Base-by-base conservation (phyloP, 1,284 basidiomycete genomes). In the Sporisorium scitamineum region DNA sequence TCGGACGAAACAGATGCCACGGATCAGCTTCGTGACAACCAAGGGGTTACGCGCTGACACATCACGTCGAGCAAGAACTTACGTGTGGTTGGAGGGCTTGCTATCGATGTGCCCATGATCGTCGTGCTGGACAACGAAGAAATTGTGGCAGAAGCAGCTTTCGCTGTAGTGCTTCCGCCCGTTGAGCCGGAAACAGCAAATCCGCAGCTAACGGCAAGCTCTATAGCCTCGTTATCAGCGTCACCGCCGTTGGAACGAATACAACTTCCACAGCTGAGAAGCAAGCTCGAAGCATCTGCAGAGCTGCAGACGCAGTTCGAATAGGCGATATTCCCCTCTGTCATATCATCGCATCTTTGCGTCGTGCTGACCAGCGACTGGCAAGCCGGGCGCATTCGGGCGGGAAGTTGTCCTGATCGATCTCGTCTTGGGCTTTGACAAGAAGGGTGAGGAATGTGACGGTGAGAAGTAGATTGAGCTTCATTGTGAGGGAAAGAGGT, bases 341-440 rank as follows among this genome's bases (percentile, higher is more conserved):
- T 56, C 18, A 44, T 45, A 31, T 56, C 55, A 13, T 57, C 55
- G 34, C 55, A 57, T 37, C 55, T 47, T 14, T 57, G 10, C 13
- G 42, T 48, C 29, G 51, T 39, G 8, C 32, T 22, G 6, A 37
- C 51, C 2, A 51, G 50, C 1, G 50, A 20, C 20, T 32, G 29
- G 14, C 50, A 51, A 5, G 10, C 16, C 7, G 50, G n/a, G 50
- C 31, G 31, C 50, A 51, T 7, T n/a, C 20, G 32, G 51, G n/a
- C 6, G 51, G 51, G 32, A 52, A 52, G 32, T 52, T 32, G 51
- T 52, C 32, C 51, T 32, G 20, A 4, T 52, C 32, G 22, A 52
- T 52, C 32, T 52, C 51, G 20, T 52, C 51, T n/a, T 34, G 51
- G 9, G 51, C 51, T 10, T 52, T 37, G 37, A 39, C 51, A 16